Conservation (phyloP, 2,329 filamentous ascomycete genomes). For the Magnaporthiopsis rhizophila region DNA sequence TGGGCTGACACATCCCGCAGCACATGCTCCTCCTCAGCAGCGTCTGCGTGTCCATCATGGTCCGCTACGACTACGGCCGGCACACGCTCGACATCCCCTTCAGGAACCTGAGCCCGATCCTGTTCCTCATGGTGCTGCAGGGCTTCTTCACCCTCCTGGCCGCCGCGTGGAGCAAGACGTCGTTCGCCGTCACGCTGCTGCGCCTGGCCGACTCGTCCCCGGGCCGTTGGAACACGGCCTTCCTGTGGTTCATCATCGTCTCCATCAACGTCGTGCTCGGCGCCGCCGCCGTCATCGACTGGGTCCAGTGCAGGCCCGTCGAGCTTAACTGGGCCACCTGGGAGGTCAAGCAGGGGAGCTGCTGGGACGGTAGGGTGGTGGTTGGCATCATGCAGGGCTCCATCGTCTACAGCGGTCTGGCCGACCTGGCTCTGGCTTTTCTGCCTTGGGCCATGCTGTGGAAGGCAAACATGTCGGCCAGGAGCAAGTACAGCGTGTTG, state of each 20-base stretch:
- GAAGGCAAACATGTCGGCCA: conserved; percentile 28
- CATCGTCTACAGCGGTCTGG: conserved; percentile 24
- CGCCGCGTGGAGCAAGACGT: conserved; percentile 23
- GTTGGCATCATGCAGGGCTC: conserved; percentile 16
- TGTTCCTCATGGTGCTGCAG: conserved; percentile 10
- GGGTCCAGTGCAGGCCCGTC: conserved; percentile 22
- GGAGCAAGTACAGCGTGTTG: conserved; percentile 31
- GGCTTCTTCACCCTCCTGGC: conserved; percentile 12
- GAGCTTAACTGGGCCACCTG: conserved; percentile 20
- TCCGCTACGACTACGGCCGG: conserved; percentile 9
- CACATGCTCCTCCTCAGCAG: conserved; percentile 7
- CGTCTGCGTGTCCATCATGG: conserved; percentile 3
- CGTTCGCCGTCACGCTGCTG: conserved; percentile 27
- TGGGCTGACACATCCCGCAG: not conserved
- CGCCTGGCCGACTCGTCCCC: conserved; percentile 25
- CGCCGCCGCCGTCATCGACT: conserved; percentile 20
- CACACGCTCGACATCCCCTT: conserved; percentile 8
- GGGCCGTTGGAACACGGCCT: conserved; percentile 15
- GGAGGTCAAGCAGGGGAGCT: conserved; percentile 16
- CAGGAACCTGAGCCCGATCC: conserved; percentile 5
- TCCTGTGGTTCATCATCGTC: conserved; percentile 25
- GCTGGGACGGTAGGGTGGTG: conserved; percentile 22
- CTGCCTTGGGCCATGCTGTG: conserved; percentile 33
- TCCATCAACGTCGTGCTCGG: conserved; percentile 20
- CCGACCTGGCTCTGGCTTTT: conserved; percentile 32